These are phyloP conservation scores for Apophysomyces ossiformis DNA, from an alignment of 371 early-diverging fungal species.

Conservation along the genomic window DNA sequence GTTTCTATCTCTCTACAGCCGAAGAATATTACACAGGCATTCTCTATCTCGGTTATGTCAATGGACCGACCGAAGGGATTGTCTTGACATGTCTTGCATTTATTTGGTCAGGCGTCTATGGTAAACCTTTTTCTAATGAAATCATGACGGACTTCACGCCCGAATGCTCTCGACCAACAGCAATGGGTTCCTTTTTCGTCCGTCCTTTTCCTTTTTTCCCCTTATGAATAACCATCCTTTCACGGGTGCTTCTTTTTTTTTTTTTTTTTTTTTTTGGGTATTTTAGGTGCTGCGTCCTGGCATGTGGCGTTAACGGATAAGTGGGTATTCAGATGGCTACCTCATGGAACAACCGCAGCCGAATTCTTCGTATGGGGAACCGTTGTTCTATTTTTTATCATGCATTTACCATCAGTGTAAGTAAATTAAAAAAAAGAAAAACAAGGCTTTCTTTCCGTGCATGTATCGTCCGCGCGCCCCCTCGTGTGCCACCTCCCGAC, in stretches of 20 bases:
- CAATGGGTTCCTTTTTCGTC: too few species aligned
- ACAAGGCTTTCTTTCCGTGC: too few species aligned
- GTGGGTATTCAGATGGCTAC: slow-evolving; percentile 28
- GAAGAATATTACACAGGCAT: slow-evolving; percentile 96
- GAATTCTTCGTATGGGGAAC: slow-evolving; percentile 46
- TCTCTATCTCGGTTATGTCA: slow-evolving; percentile 90
- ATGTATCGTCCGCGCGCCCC: too few species aligned
- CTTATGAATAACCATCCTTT: too few species aligned
- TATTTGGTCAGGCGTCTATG: slow-evolving; percentile 71
- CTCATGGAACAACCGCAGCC: slow-evolving; percentile 34
- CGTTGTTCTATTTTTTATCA: slow-evolving; percentile 38
- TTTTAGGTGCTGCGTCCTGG: slow-evolving; percentile 48
- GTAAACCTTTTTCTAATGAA: slow-evolving; percentile 21
- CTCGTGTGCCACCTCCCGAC: too few species aligned
- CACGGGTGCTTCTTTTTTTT: too few species aligned
- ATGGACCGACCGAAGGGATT: slow-evolving; percentile 97
- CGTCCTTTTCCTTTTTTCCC: too few species aligned
- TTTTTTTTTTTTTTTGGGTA: slow-evolving; percentile 1
- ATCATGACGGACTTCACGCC: too few species aligned
- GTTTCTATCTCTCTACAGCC: slow-evolving; percentile 93
- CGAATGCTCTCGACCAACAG: too few species aligned
- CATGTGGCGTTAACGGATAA: slow-evolving; percentile 37
- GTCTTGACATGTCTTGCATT: slow-evolving; percentile 72
- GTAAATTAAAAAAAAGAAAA: not conserved
- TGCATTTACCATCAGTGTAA: slow-evolving; percentile 51